phyloP scores from a whole-genome alignment of 2,329 filamentous ascomycete species.

The Paecilomyces fulvus region DNA sequence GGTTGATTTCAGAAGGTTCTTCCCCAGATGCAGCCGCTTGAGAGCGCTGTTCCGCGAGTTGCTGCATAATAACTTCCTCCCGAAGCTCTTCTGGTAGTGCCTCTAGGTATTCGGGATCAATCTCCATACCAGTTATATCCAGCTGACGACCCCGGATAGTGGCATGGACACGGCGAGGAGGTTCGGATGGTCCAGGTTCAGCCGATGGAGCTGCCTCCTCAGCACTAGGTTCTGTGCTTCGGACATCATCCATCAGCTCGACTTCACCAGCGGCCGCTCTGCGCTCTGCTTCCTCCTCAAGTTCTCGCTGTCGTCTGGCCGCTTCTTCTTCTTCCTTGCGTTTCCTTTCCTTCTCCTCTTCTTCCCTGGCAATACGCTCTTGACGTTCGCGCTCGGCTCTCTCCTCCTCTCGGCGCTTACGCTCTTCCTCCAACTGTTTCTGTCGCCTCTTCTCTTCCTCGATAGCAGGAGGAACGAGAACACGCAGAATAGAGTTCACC shows the following conservation, averaged over 20 bases:
- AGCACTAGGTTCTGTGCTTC: conserved; percentile 39
- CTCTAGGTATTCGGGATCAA: conserved; percentile 88
- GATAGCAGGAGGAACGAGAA: conserved; percentile 75
- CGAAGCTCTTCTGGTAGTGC: conserved; percentile 96
- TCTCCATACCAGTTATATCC: conserved; percentile 89
- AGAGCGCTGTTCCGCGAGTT: conserved; percentile 72
- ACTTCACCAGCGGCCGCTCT: conserved; percentile 32
- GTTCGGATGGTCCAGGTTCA: conserved; percentile 41
- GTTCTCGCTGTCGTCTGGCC: conserved; percentile 52
- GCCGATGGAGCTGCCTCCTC: conserved; percentile 26
- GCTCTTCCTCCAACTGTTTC: conserved; percentile 48
- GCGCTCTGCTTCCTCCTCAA: conserved; percentile 51
- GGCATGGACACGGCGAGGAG: conserved; percentile 59
- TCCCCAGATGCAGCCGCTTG: conserved; percentile 64
- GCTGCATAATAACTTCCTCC: conserved; percentile 90
- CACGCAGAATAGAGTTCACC: conserved; percentile 58
- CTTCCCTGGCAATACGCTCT: conserved; percentile 58
- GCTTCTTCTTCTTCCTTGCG: conserved; percentile 61
- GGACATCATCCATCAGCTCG: conserved; percentile 70
- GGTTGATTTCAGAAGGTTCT: conserved; percentile 60
- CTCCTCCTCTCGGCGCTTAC: conserved; percentile 53
- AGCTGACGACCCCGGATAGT: conserved; percentile 79
- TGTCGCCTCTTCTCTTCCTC: conserved; percentile 67
- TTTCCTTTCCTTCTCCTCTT: conserved; percentile 63
- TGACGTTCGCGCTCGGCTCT: conserved; percentile 52